Evolutionary conservation across 2,329 filamentous ascomycete genomes (phyloP).

Genomic region (Escovopsis sp.): DNA sequence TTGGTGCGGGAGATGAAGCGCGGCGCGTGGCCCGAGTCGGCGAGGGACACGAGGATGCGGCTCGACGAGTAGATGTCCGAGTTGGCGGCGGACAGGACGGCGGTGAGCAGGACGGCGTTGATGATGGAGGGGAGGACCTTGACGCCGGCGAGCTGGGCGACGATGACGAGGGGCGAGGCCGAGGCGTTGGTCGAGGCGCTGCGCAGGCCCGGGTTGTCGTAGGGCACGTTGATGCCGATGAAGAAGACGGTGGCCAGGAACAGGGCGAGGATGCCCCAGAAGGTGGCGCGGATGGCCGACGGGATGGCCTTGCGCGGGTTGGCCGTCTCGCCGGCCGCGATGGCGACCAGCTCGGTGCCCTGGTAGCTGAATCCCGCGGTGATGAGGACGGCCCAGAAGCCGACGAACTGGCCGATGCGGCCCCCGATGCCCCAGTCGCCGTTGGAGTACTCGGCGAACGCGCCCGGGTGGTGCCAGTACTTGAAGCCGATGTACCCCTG

Average conservation of each 20-base stretch:
- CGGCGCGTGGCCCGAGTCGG: conserved; percentile 49
- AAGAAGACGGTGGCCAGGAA: conserved; percentile 55
- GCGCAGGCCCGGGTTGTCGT: conserved; percentile 38
- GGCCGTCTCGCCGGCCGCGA: conserved; percentile 64
- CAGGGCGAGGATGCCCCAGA: conserved; percentile 58
- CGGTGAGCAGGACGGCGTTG: conserved; percentile 65
- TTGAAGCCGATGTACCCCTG: conserved; percentile 62
- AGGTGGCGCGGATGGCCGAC: conserved; percentile 57
- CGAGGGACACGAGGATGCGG: conserved; percentile 52
- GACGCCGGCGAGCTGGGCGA: conserved; percentile 47
- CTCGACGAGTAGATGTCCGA: conserved; percentile 63
- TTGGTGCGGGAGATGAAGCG: conserved; percentile 44
- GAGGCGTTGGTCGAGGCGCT: conserved; percentile 41
- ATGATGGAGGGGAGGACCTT: conserved; percentile 52
- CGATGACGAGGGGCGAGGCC: conserved; percentile 51
- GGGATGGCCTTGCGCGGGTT: conserved; percentile 62
- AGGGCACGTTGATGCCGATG: conserved; percentile 57
- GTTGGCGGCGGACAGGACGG: conserved; percentile 65
- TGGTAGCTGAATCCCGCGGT: conserved; percentile 58
- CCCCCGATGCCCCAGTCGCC: conserved; percentile 22
- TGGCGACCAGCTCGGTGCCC: conserved; percentile 61
- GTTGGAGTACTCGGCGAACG: conserved; percentile 46
- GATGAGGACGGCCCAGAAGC: conserved; percentile 55
- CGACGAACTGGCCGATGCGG: conserved; percentile 46
- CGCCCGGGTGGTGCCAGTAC: conserved; percentile 54